These are phyloP conservation scores for Yamadazyma oceani DNA, from an alignment of 1,139 yeast species.

Conservation along the genomic window DNA sequence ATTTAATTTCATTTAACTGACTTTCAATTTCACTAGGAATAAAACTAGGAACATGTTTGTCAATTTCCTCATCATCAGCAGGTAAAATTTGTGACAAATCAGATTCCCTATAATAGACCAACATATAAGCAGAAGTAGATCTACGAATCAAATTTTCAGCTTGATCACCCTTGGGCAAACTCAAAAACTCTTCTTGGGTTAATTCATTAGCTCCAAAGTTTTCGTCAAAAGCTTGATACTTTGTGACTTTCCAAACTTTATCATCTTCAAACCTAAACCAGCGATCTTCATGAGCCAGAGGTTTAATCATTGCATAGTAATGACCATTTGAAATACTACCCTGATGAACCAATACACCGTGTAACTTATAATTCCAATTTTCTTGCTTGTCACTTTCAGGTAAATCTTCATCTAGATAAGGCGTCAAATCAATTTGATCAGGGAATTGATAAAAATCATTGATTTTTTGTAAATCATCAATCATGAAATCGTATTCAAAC, in stretches of 20 bases:
- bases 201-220: constrained; percentile 82
- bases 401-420: constrained; percentile 68
- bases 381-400: constrained; percentile 43
- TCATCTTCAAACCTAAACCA: constrained; percentile 98
- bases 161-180: constrained; percentile 57
- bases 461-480: constrained; percentile 85
- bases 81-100: constrained; percentile 60
- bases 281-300: constrained; percentile 55
- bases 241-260: constrained; percentile 83
- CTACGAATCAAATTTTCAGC: constrained; percentile 67
- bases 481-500: constrained; percentile 90
- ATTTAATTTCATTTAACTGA: constrained; percentile 60
- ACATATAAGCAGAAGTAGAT: constrained; percentile 95
- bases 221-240: constrained; percentile 83
- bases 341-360: constrained; percentile 92
- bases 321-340: constrained; percentile 97
- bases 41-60: constrained; percentile 59
- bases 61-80: constrained; percentile 45
- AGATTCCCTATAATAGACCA: constrained; percentile 80
- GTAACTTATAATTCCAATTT: constrained; percentile 77
- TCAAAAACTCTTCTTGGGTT: constrained; percentile 45
- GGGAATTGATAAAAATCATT: constrained; percentile 94
- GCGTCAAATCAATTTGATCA: constrained; percentile 73
- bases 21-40: constrained; percentile 67
- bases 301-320: constrained; percentile 90